phyloP scores from a whole-genome alignment of 495 filamentous ascomycete genomes.

The Hypoxylon subgilvum region DNA sequence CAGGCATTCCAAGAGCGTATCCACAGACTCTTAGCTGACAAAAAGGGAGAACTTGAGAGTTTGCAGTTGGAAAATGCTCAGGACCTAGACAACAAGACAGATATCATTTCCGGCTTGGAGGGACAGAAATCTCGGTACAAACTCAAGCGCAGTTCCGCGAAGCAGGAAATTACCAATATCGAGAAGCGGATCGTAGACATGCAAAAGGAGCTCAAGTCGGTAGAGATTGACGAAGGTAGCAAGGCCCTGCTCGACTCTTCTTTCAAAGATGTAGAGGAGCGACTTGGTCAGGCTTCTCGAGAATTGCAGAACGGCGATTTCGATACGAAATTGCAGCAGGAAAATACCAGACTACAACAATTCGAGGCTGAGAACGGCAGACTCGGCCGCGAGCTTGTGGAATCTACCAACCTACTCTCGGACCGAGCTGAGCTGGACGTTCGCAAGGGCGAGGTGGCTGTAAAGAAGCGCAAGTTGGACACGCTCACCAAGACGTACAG shows the following conservation, averaged over 20 bases:
- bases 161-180: conserved; percentile 69
- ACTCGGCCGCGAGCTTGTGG: conserved; percentile 76
- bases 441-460: conserved; percentile 75
- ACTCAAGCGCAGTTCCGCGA: conserved; percentile 72
- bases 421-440: conserved; percentile 81
- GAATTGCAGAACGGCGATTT: conserved; percentile 66
- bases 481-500: conserved; percentile 78
- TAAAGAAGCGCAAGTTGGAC: conserved; percentile 70
- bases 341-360: conserved; percentile 65
- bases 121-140: conserved; percentile 69
- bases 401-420: conserved; percentile 76
- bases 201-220: conserved; percentile 68
- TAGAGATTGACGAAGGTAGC: conserved; percentile 83
- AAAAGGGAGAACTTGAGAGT: conserved; percentile 74
- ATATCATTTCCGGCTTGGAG: conserved; percentile 69
- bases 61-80: conserved; percentile 73
- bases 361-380: conserved; percentile 71
- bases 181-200: conserved; percentile 68
- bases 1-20: conserved; percentile 78
- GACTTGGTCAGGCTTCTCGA: conserved; percentile 65
- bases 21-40: conserved; percentile 74
- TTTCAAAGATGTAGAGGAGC: conserved; percentile 69
- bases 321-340: conserved; percentile 69
- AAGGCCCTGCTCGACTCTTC: conserved; percentile 75
- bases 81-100: conserved; percentile 70